Percentiles rank a stretch among this genome's conserved stretches.
Evolutionary conservation across 2,329 filamentous ascomycete species (phyloP).

Genomic region (Leptographium radiaticola): DNA sequence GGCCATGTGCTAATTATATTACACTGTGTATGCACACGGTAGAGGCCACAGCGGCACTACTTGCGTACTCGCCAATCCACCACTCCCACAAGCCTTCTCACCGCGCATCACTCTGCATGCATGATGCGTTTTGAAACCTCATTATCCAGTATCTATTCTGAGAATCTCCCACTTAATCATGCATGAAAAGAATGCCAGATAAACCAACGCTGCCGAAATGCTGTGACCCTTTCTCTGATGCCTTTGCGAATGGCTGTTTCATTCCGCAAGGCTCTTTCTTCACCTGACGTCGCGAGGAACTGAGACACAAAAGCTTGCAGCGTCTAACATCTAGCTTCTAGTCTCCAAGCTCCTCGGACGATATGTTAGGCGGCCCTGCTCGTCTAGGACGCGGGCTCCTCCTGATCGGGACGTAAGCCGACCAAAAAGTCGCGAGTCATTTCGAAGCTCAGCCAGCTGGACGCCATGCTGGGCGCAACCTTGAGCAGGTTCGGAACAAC

Average conservation of each 20-base stretch:
- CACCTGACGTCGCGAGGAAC: background rate
- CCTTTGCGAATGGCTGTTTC: background rate
- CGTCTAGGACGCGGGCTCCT: conserved; percentile 11
- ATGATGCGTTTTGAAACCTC: background rate
- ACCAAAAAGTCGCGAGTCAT: conserved; percentile 79
- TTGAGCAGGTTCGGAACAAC: conserved; percentile 92
- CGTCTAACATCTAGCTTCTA: background rate
- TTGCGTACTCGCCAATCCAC: no score
- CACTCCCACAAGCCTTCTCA: background rate
- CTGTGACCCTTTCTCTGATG: background rate
- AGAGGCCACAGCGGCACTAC: no score
- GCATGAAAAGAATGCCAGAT: background rate
- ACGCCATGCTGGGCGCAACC: conserved; percentile 96
- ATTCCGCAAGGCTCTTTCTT: background rate
- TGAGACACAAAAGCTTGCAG: background rate
- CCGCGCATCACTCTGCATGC: background rate
- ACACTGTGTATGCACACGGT: background rate
- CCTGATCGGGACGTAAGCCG: conserved; percentile 34
- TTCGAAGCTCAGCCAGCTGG: conserved; percentile 96
- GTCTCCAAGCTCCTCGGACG: background rate
- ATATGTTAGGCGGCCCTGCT: background rate
- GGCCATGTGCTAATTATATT: background rate
- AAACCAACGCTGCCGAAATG: background rate
- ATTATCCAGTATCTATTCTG: background rate
- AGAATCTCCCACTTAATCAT: background rate